Base-by-base conservation (phyloP, 202 grass and related monocot genomes). In the Saccharum hybrid region DNA sequence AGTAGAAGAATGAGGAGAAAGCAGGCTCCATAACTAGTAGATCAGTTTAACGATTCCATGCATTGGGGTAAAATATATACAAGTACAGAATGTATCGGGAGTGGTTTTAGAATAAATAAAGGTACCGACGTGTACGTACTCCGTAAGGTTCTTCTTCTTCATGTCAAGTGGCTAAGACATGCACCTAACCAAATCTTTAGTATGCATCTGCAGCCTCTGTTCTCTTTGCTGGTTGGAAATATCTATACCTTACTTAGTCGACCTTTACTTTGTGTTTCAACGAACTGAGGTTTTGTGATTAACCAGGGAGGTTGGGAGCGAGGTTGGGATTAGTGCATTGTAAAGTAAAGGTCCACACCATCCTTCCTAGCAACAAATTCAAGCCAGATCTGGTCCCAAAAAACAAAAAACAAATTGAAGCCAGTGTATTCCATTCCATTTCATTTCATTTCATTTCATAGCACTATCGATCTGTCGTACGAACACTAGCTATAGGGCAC, bases 11-110 rank as follows among this genome's bases (percentile, higher is more conserved):
- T n/a, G 28, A 56, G 37, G 34, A 48, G 63, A 45, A 62, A 80
- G 57, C 5, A 57, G 68, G 33, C 8, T 61, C 22, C 66, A 39
- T 59, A 62, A 57, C 63, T 41, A 54, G 8, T 54, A 52, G 56
- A 52, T 36, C 19, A 19, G 28, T 52, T 67, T 52, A 18, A 52
- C 76, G 41, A 52, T 78, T 78, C 42, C 41, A 56, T 21, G 19
- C 54, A 21, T 79, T 84, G 70, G 85, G 63, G 26, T 49, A 37
- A 75, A 74, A 78, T 88, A 84, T 89, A 86, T 26, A 82, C 23
- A 39, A 74, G 38, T 62, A 74, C 68, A 66, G 11, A 68, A 54
- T 56, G 77, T 40, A 40, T 68, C 6, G 77, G 78, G 13, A 59
- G 46, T 54, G 45, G 14, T 79, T 79, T 52, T 51, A 7, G 62